Percentiles rank a stretch among this genome's conserved stretches.
phyloP scores from a whole-genome alignment of 2,329 filamentous ascomycete species.

The Monilinia fructicola region DNA sequence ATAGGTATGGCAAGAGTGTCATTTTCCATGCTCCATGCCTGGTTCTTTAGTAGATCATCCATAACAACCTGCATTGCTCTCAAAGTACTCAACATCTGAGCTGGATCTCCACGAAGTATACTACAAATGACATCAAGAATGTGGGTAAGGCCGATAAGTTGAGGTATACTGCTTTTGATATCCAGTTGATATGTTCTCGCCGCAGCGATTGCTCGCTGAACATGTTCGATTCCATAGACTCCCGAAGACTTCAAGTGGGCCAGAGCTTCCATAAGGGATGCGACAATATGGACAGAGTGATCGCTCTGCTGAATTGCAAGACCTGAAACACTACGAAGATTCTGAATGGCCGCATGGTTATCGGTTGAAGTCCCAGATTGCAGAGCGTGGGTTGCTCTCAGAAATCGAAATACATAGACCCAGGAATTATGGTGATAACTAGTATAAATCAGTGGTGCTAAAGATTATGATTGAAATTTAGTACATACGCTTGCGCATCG shows the following conservation, averaged over 20 bases:
- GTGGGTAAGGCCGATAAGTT: constrained; percentile 64
- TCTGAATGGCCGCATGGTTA: constrained; percentile 61
- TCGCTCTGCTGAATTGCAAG: constrained; percentile 62
- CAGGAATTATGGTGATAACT: constrained; percentile 66
- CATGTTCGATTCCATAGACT: constrained; percentile 65
- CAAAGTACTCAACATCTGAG: constrained; percentile 59
- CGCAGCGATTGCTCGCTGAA: constrained; percentile 72
- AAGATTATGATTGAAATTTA: neutral
- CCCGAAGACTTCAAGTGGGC: constrained; percentile 64
- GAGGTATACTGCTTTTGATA: constrained; percentile 60
- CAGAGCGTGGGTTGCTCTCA: constrained; percentile 69
- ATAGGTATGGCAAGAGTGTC: constrained; percentile 56
- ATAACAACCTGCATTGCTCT: constrained; percentile 60
- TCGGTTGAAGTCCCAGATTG: constrained; percentile 62
- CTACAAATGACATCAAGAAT: constrained; percentile 70
- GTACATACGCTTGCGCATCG: constrained; percentile 62
- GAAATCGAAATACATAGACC: constrained; percentile 74
- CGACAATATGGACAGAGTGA: constrained; percentile 62
- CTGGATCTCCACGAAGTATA: constrained; percentile 57
- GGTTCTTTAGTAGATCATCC: constrained; percentile 51
- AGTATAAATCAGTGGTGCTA: constrained; percentile 24
- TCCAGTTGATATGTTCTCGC: constrained; percentile 70
- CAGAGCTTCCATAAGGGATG: constrained; percentile 67
- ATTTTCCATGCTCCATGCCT: constrained; percentile 41
- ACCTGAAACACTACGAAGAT: constrained; percentile 61